Evolutionary conservation across 768 basidiomycete species (phyloP), one percentile per base, ranked within the genome.

Genomic region (Pisolithus tinctorius): DNA sequence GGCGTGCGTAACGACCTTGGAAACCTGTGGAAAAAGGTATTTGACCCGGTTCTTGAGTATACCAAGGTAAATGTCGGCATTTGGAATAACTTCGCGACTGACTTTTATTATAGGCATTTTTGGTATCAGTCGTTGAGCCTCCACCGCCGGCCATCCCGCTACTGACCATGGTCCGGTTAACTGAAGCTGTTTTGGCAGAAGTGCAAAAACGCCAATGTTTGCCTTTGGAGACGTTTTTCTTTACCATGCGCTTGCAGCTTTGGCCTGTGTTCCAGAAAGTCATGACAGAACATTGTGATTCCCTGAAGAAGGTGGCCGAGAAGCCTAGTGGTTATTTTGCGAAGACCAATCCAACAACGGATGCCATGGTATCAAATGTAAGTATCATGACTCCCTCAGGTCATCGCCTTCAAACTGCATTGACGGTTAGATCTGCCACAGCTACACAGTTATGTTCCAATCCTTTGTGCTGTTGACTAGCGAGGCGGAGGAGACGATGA

Each of bases 211-310:
- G 93, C 45, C 80, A 77, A 9, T 92, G 88, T 58, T 71, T 83
- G 6, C 89, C 93, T 13, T 76, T 93, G 20, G 89, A 94, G 58
- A 77, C 80, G 7, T 93, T 86, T 65, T 75, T 94, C 47, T 88
- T 93, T 64, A 75, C 78, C 2, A 74, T 93, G 41, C 84, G 91
- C 20, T 69, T 99, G 49, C 78, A 84, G 58, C 81, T 98, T 76
- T 98, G 93, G 92, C 96, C 95, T 2, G 74, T 87, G 4, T 98
- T 95, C 68, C 88, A 94, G 63, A 94, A 88, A 60, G 79, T 78
- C 29, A 88, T 97, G 83, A 80, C 86, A 23, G 83, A 86, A 17
- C 83, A 98, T 57, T 74, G 86, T 42, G 92, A 94, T 13, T 78
- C 82, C 29, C 68, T 98, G 53, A 93, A 86, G 66, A 88, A 82